These are phyloP conservation scores for Miscanthus lutarioriparius DNA, from an alignment of 176 grass and related monocot genomes.

Conservation along the genomic window DNA sequence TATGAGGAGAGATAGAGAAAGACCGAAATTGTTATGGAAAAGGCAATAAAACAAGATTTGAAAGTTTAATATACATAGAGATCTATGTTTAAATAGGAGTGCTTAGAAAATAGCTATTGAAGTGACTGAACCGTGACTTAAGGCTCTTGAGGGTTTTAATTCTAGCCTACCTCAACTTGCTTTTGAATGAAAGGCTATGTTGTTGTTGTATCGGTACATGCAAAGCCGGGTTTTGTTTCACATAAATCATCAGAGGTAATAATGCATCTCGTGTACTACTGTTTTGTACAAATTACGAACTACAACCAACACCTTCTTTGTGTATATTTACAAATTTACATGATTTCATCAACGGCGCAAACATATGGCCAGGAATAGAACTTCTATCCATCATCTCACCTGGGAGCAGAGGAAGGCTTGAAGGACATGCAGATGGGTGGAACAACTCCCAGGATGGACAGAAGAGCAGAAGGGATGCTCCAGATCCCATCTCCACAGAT, in stretches of 20 bases:
- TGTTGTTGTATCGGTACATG: too few species aligned
- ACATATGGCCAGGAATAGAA: neutral
- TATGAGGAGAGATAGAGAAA: too few species aligned
- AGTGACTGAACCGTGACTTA: too few species aligned
- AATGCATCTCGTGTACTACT: neutral
- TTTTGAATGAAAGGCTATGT: too few species aligned
- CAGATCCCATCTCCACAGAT: conserved; percentile 51
- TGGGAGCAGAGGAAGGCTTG: conserved; percentile 33
- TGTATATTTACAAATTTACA: conserved; percentile 22
- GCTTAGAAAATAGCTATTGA: too few species aligned
- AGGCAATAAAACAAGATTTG: too few species aligned
- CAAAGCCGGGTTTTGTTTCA: neutral
- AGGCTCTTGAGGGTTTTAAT: too few species aligned
- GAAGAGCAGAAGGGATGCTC: conserved; percentile 52
- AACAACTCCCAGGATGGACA: conserved; percentile 36
- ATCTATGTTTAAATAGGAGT: too few species aligned
- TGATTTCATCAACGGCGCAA: neutral
- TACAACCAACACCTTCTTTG: neutral
- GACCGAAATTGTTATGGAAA: too few species aligned
- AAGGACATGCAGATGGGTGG: conserved; percentile 55
- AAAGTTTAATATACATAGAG: too few species aligned
- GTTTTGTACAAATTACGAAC: neutral
- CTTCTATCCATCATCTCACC: conserved; percentile 10
- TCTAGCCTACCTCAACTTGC: too few species aligned
- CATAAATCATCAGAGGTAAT: neutral